Percentiles rank a stretch among this genome's conserved stretches.
These are phyloP conservation scores for Erythrophleum ivorense DNA, from an alignment of 331 rosid species.

Conservation along the genomic window DNA sequence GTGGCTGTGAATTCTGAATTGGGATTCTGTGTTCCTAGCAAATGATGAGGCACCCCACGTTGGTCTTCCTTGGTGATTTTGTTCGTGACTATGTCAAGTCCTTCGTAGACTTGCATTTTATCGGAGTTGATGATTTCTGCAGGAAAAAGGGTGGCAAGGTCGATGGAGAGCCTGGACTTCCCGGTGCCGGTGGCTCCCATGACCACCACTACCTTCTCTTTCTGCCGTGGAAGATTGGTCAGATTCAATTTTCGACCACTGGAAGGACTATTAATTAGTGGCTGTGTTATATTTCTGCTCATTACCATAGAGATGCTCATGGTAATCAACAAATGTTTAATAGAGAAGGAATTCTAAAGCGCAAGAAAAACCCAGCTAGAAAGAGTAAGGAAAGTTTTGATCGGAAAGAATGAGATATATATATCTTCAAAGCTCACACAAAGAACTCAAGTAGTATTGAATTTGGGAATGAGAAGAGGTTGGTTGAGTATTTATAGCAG, in stretches of 20 bases:
- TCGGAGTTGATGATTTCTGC: conserved; percentile 88
- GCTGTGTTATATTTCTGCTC: conserved; percentile 36
- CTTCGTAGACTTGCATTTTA: conserved; percentile 84
- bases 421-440: conserved; percentile 3
- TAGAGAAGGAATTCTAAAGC: background rate
- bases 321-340: background rate
- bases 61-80: conserved; percentile 73
- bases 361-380: background rate
- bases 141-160: conserved; percentile 61
- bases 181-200: conserved; percentile 94
- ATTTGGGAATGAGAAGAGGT: conserved; percentile 27
- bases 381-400: background rate
- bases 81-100: conserved; percentile 79
- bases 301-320: conserved; percentile 44
- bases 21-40: conserved; percentile 66
- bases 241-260: conserved; percentile 43
- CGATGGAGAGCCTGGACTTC: conserved; percentile 77
- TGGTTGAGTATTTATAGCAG: conserved; percentile 37
- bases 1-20: conserved; percentile 56
- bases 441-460: conserved; percentile 27
- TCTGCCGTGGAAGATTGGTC: conserved; percentile 45
- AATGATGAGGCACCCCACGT: conserved; percentile 71
- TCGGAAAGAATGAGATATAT: background rate
- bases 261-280: conserved; percentile 49
- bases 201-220: conserved; percentile 75